Base-by-base conservation (phyloP, 805 yeast genomes). In the Wickerhamiella kazuoi region DNA sequence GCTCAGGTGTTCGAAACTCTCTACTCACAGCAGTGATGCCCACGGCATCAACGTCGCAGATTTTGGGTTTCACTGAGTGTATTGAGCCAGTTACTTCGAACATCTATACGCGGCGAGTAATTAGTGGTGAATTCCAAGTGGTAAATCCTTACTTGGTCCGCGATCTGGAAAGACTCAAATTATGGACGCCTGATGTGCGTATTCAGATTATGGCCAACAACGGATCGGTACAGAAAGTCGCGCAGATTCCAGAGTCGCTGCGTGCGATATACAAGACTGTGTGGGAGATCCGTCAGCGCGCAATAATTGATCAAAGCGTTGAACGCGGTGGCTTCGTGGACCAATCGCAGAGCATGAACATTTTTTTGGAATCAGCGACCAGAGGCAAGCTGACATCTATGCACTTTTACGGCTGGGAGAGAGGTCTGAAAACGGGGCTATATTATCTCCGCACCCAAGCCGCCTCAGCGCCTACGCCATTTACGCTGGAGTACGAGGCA, bases 321-420 rank as follows among this genome's bases (percentile, higher is more conserved):
- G 86, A 68, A 51, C 64, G 81, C 50, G 78, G 75, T 19, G 72
- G 78, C 3, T 78, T 68, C 50, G 64, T 78, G 42, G 78, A 72
- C 50, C 97, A 90, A 62, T 81, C 94, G n/a, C 97, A 87, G 63
- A 77, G 90, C 35, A 64, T 90, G 70, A 87, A 86, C 57, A 72
- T 87, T 43, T 87, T 80, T 61, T 65, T 90, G 57, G 71, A 71
- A 52, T 76, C 74, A 47, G 94, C 95, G 41, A 81, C 95, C 2
- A 78, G 79, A 79, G 86, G 93, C 47, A 87, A 87, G 59, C 68
- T 87, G 54, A 87, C 97, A 3, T 74, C 87, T 43, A 87, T 90
- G 95, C 97, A 87, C 58, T 87, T 87, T 67, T 83, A 87, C 56
- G 95, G 94, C 23, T 87, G 98, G 98, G 76, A 77, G 65, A 80